Conservation (phyloP, 306 rosid genomes). For the Lathyrus sativus region DNA sequence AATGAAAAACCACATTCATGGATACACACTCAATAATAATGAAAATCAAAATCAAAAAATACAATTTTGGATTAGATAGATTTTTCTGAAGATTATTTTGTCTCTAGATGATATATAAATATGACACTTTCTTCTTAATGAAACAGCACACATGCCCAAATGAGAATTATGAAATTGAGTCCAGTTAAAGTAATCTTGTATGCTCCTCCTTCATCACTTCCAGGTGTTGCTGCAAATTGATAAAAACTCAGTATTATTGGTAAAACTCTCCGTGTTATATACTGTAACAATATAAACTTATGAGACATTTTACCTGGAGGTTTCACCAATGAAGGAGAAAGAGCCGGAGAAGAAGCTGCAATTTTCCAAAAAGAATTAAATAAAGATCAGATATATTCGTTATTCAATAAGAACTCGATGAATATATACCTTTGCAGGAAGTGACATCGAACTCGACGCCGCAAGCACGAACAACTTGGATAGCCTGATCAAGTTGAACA, state of each 20-base stretch:
- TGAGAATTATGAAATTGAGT: constrained; percentile 18
- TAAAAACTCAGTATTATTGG: not conserved
- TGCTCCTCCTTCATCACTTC: constrained; percentile 38
- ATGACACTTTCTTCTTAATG: constrained; percentile 20
- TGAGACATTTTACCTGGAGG: constrained; percentile 31
- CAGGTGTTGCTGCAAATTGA: constrained; percentile 21
- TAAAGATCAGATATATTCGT: not conserved
- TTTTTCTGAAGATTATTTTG: not conserved
- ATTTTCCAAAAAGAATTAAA: not conserved
- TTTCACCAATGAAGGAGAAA: constrained; percentile 9
- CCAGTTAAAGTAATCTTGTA: constrained; percentile 32
- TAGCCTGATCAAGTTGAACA: constrained; percentile 34
- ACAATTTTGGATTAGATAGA: not conserved
- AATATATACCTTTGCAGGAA: constrained; percentile 33
- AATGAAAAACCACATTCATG: not conserved
- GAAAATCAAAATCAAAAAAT: not conserved
- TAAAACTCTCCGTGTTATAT: not conserved
- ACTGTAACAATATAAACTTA: too few relatives aligned
- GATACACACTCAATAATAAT: not conserved
- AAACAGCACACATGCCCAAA: constrained; percentile 39
- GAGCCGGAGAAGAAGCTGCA: constrained; percentile 28
- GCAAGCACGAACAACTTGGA: constrained; percentile 49
- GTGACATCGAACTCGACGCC: constrained; percentile 29
- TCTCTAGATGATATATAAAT: too few relatives aligned
- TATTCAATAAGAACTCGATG: not conserved